Conservation (phyloP, 192 early-diverging fungal genomes). For the Podila clonocystis region DNA sequence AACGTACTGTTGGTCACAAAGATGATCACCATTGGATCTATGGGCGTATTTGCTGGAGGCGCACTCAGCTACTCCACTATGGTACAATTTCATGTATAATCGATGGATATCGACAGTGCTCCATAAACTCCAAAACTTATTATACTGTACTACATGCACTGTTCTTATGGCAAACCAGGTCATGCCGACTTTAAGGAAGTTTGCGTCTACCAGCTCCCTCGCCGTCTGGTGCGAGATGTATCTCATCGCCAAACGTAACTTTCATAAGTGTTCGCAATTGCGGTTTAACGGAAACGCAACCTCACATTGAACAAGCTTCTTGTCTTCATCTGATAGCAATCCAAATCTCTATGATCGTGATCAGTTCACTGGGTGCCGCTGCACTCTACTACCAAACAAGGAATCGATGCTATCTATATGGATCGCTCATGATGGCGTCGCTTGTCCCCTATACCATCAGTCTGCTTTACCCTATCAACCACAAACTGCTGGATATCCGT, state of each 20-base stretch:
- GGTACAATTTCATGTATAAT: too few relatives aligned
- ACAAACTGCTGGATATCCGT: constrained; percentile 33
- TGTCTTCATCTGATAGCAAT: constrained; percentile 7
- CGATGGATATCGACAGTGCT: too few relatives aligned
- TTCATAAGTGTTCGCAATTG: background rate
- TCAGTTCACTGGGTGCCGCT: constrained; percentile 15
- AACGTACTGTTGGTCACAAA: constrained; percentile 34
- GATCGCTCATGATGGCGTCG: constrained; percentile 15
- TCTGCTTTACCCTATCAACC: constrained; percentile 28
- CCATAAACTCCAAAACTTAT: too few relatives aligned
- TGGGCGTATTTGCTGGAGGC: constrained; percentile 40
- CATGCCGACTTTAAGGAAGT: constrained; percentile 37
- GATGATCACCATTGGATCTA: constrained; percentile 32
- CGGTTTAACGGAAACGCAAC: background rate
- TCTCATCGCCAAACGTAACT: constrained; percentile 20
- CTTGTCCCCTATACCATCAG: constrained; percentile 13
- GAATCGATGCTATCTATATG: constrained; percentile 24
- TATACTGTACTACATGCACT: too few relatives aligned
- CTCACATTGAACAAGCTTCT: background rate
- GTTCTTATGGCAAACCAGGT: background rate
- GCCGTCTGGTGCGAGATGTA: constrained; percentile 45
- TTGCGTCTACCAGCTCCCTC: constrained; percentile 35
- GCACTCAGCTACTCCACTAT: constrained; percentile 28
- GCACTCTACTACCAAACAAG: constrained; percentile 24
- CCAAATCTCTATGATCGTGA: constrained; percentile 11